Conservation (phyloP, 176 grass and related monocot genomes). For the Raddia guianensis region DNA sequence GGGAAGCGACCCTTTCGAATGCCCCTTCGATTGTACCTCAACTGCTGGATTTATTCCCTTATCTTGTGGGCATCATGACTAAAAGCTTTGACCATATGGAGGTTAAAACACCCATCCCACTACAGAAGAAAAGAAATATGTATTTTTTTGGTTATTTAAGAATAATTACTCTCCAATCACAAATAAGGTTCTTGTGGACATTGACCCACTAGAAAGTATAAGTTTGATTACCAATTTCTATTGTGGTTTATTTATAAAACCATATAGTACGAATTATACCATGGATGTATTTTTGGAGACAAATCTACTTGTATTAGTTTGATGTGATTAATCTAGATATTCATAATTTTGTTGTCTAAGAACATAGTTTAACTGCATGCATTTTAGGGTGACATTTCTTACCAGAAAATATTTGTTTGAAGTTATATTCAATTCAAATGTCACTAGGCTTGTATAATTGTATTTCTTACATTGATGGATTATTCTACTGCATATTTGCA, state of each 20-base stretch:
- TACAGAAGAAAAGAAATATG: not conserved
- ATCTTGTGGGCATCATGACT: constrained; percentile 78
- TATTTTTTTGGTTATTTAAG: constrained; percentile 8
- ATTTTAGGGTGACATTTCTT: not conserved
- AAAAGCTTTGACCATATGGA: constrained; percentile 96
- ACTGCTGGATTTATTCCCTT: constrained; percentile 91
- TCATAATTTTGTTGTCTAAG: not conserved
- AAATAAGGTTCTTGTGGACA: not conserved
- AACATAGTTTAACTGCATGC: not conserved
- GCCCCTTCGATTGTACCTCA: constrained; percentile 82
- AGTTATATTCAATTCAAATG: constrained; percentile 14
- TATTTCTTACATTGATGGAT: not conserved
- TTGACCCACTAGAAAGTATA: not conserved
- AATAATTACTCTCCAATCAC: not conserved
- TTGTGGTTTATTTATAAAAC: not conserved
- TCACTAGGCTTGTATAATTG: constrained; percentile 10
- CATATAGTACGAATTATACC: not conserved
- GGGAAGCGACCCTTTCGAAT: constrained; percentile 90
- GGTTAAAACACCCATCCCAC: constrained; percentile 44
- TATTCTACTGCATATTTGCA: constrained; percentile 20
- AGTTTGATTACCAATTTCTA: not conserved
- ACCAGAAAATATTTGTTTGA: not conserved
- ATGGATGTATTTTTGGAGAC: not conserved
- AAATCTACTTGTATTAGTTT: not conserved
- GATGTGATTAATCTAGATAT: not conserved